Base-by-base conservation (phyloP, 2,329 filamentous ascomycete genomes). In the Helicocarpus griseus region DNA sequence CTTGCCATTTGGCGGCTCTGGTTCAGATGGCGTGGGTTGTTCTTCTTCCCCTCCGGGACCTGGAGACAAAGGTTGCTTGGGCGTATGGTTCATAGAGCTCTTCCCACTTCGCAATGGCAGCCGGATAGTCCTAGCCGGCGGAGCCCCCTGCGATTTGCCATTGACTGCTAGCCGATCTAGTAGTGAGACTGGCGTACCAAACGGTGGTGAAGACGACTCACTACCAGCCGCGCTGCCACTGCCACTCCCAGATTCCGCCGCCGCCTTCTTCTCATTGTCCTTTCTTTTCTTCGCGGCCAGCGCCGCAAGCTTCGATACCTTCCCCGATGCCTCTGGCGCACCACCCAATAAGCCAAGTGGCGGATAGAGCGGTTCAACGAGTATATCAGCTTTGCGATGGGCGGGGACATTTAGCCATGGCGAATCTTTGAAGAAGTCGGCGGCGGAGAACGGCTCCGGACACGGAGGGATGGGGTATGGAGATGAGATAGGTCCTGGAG, bases 241-340 rank as follows among this genome's bases (percentile, higher is more conserved):
- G 44, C 4, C 14, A 31, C 44, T 24, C 24, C 4, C 14, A n/a
- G 9, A 31, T 45, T 26, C 52, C 28, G n/a, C 14, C 33, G 59
- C 39, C 4, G 58, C 58, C 45, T 66, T 73, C 59, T 79, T 82
- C 36, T 85, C 82, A 28, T 82, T 83, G 13, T 82, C 83, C 67
- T 89, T 95, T 69, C 87, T 90, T 65, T 89, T 90, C 26, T 89
- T 79, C 50, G 87, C 86, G 48, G 91, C 90, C 39, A 98, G 74
- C 45, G 89, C 89, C 60, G 95, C 91, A 43, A 98, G 75, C 63
- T 98, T 98, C 4, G 91, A 95, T 68, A 87, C 77, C 63, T 90
- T 93, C 2, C 80, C 77, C n/a, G 73, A 63, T 11, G 71, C 71
- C 45, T 80, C 78, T 1, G 81, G 63, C 7, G 82, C 79, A 31